Evolutionary conservation across 2,329 filamentous ascomycete genomes (phyloP), one percentile per base, ranked within the genome.

Genomic region (Cladosporium sp.): DNA sequence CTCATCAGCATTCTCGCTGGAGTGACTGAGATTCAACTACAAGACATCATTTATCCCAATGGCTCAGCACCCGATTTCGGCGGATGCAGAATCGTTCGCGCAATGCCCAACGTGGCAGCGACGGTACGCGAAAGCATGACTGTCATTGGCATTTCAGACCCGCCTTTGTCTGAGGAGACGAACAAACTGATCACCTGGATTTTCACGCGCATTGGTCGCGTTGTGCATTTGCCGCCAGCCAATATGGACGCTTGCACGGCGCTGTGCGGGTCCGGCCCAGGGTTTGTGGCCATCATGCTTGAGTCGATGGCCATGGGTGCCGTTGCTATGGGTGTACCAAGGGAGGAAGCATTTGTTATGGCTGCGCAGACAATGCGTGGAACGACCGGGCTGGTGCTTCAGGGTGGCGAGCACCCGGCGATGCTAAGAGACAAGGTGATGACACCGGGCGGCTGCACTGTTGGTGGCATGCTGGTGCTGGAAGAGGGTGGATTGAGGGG

Each of bases 71-170:
- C 70, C n/a, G 69, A 75, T 54, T 70, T 72, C 50, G 73, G 75
- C 22, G 71, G 74, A 34, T 86, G 81, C 68, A 75, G 80, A 37
- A 77, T 93, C 39, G 84, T 95, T 4, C 79, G 89, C 27, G 88
- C 86, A 49, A 89, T 95, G 81, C 89, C 89, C 59, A 95, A 95
- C 73, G 91, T 87, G 0, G 88, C 89, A 9, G 84, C 84, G 20
- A 78, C 88, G 43, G 85, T 95, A 52, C 74, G 88, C 41, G 85
- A 95, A 69, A 84, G 81, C 59, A 93, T 93, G 87, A 92, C 74
- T 7, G 75, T 93, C 48, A 85, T 95, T 58, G 83, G 82, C 42
- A 82, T 78, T 1, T 75, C 78, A 6, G 74, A 73, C 7, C 80
- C 83, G 7, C 77, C 83, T 3, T 72, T 88, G 12, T 73, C 78